These are phyloP conservation scores for Neocucurbitaria cava DNA, from an alignment of 2,329 filamentous ascomycete genomes.

Conservation along the genomic window DNA sequence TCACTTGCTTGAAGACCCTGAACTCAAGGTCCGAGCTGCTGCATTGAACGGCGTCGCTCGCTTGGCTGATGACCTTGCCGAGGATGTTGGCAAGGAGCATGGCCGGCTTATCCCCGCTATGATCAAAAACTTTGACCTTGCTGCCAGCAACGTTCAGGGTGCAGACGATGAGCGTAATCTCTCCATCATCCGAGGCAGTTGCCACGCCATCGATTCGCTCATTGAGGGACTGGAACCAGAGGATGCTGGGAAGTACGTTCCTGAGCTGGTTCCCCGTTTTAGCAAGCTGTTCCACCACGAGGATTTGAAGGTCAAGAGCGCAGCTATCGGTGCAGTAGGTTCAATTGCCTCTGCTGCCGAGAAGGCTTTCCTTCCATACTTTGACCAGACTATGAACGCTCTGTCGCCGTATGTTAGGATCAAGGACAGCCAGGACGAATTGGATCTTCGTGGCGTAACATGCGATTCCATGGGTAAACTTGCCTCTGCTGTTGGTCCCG, in stretches of 20 bases:
- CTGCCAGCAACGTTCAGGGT: slow-evolving; percentile 69
- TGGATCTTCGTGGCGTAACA: slow-evolving; percentile 86
- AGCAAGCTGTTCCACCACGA: slow-evolving; percentile 83
- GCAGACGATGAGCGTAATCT: slow-evolving; percentile 75
- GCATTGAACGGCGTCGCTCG: slow-evolving; percentile 87
- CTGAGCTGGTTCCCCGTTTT: slow-evolving; percentile 83
- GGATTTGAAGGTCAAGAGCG: slow-evolving; percentile 88
- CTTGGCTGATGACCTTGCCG: slow-evolving; percentile 89
- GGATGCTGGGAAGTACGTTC: slow-evolving; percentile 81
- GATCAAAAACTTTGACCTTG: slow-evolving; percentile 86
- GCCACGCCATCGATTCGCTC: slow-evolving; percentile 88
- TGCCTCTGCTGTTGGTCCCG: slow-evolving; percentile 82
- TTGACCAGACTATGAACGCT: slow-evolving; percentile 87
- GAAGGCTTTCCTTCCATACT: slow-evolving; percentile 86
- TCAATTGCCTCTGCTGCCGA: slow-evolving; percentile 88
- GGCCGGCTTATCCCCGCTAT: slow-evolving; percentile 82
- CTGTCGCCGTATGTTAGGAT: slow-evolving; percentile 83
- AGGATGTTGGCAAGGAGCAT: slow-evolving; percentile 87
- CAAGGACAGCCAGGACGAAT: slow-evolving; percentile 88
- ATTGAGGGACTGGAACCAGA: slow-evolving; percentile 84
- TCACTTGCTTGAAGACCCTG: slow-evolving; percentile 81
- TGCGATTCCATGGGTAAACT: slow-evolving; percentile 95
- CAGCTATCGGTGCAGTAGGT: slow-evolving; percentile 86
- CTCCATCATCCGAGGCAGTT: slow-evolving; percentile 87
- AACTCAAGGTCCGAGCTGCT: slow-evolving; percentile 83